Base-by-base conservation (phyloP, 352 stramenopile genomes). In the Phytophthora cactorum region DNA sequence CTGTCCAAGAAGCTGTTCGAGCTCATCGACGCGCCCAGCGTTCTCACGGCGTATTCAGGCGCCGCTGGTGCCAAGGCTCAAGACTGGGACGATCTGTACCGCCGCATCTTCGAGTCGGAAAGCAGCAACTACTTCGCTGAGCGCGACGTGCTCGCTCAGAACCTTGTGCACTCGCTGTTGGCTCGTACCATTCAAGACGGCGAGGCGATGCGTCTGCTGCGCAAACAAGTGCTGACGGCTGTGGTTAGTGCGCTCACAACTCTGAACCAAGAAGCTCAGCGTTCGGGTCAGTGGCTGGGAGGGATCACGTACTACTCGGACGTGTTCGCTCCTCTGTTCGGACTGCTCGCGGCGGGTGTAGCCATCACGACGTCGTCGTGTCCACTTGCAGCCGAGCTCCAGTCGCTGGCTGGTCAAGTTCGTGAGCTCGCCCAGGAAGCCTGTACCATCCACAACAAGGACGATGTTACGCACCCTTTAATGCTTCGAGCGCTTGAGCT, bases 51-150 rank as follows among this genome's bases (percentile, higher is more conserved):
- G 15, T 90, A 86, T 58, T 52, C 75, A 34, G 71, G 68, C 46
- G 66, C 46, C n/a, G 55, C 68, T 17, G 75, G 79, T 12, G 60
- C 66, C 34, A 83, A 80, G 47, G 70, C 74, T 0, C 68, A 81
- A 47, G 78, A 89, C 50, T 84, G 75, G 68, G 74, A 82, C 32
- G 72, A 91, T 45, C 61, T 92, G 7, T 89, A 79, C 52, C 74
- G 75, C 46, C 81, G 81, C 43, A 94, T 94, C 56, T 94, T 94
- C 52, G 86, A 94, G 55, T 75, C 82, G 6, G 86, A 94, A 65
- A 90, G 82, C 68, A 86, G 73, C 66, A 94, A 94, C 57, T 94
- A 89, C 59, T 94, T 89, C 52, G 81, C 76, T 29, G 84, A 94
- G 52, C 44, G 53, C 0, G 86, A 92, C 34, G 65, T 90, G 15